phyloP scores from a whole-genome alignment of 345 rosid species.

The Fremontodendron californicum region DNA sequence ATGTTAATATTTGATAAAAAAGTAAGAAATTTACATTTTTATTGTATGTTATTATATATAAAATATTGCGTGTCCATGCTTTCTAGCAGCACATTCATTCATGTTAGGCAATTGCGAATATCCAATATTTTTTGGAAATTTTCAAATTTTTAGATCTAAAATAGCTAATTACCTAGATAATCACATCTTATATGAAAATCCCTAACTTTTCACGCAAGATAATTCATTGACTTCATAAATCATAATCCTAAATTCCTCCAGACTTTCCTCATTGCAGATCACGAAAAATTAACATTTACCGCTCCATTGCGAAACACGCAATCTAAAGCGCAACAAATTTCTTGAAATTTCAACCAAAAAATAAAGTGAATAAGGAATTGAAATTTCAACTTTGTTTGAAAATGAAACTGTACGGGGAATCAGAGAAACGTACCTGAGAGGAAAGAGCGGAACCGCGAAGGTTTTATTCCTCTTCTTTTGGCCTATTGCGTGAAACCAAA shows the following conservation, averaged over 20 bases:
- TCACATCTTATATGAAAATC: neutral
- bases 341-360: neutral
- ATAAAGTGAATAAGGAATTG: neutral
- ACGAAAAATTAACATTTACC: neutral
- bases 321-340: neutral
- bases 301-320: neutral
- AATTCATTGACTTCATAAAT: neutral
- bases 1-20: no score
- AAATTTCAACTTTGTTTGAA: neutral
- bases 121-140: neutral
- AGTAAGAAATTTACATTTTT: no score
- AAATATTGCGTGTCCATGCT: no score
- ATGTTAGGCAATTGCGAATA: neutral
- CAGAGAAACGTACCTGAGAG: conserved; percentile 17
- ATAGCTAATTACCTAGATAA: neutral
- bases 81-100: neutral
- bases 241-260: neutral
- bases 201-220: neutral
- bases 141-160: neutral
- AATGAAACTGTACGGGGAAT: neutral
- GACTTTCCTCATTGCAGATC: neutral
- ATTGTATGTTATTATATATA: no score
- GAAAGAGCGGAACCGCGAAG: conserved; percentile 1
- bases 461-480: neutral
- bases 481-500: neutral